Evolutionary conservation across 306 rosid genomes (phyloP).

Genomic region (Gleditsia sinensis): DNA sequence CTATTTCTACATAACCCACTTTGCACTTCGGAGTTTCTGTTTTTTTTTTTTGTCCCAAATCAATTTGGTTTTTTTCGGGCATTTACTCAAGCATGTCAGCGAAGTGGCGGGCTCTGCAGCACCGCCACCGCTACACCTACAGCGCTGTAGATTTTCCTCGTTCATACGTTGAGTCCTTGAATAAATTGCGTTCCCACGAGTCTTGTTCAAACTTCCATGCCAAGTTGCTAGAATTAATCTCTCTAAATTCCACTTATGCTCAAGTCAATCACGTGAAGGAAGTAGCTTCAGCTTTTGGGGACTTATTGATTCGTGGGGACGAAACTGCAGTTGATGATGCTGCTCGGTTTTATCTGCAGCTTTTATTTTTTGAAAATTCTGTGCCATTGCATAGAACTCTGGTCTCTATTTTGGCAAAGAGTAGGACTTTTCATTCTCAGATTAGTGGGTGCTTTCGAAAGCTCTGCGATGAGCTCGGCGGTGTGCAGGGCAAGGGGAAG

Average conservation of each 20-base stretch:
- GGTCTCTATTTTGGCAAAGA: slow-evolving; percentile 62
- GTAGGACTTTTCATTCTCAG: slow-evolving; percentile 33
- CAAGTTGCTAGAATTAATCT: slow-evolving; percentile 39
- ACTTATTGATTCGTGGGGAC: slow-evolving; percentile 41
- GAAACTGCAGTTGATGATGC: slow-evolving; percentile 39
- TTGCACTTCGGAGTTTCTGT: neutral
- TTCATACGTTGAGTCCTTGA: slow-evolving; percentile 46
- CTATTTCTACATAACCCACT: neutral
- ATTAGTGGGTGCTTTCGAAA: slow-evolving; percentile 46
- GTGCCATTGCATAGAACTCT: slow-evolving; percentile 72
- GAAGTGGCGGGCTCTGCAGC: slow-evolving; percentile 97
- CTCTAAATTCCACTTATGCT: slow-evolving; percentile 67
- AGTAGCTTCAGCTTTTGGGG: slow-evolving; percentile 58
- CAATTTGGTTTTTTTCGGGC: neutral
- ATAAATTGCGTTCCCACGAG: slow-evolving; percentile 18
- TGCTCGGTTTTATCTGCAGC: slow-evolving; percentile 58
- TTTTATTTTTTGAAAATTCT: slow-evolving; percentile 76
- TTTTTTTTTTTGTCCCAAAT: neutral
- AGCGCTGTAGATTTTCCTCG: slow-evolving; percentile 76
- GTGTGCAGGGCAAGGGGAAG: slow-evolving; percentile 42
- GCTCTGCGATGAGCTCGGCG: slow-evolving; percentile 54
- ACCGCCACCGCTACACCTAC: slow-evolving; percentile 95
- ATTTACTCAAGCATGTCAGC: slow-evolving; percentile 68
- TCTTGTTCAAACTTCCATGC: slow-evolving; percentile 52
- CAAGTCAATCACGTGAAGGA: slow-evolving; percentile 60